Base-by-base conservation (phyloP, 495 filamentous ascomycete genomes). In the Acidomyces sp. region DNA sequence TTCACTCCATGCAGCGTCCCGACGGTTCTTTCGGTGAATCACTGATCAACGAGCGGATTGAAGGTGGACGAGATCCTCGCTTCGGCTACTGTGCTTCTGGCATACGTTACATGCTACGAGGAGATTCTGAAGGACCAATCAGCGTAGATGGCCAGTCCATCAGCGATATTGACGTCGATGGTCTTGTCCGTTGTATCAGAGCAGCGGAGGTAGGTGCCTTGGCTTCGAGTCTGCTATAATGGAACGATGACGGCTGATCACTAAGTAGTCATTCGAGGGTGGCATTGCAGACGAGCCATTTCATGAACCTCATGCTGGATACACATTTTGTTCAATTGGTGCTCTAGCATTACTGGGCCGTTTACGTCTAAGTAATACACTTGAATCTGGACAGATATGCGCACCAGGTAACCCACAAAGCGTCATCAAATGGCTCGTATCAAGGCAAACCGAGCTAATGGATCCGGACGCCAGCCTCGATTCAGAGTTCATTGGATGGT, bases 11-110 rank as follows among this genome's bases (percentile, higher is more conserved):
- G 61, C 90, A 97, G 68, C 71, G 85, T 11, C 58, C 62, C 2
- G 80, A 95, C 56, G 90, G 90, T 11, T 88, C 85, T 51, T 97
- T 97, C 61, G 92, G 88, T 2, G 86, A 97, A 57, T 67, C 78
- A 20, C 48, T 87, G 3, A 70, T 68, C 28, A 56, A 67, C 34
- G 78, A 70, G 17, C 60, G 60, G 21, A 67, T 93, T 18, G 74
- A 75, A 21, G 88, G 88, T 1, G 82, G 82, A 12, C 72, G 73
- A 32, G 90, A 97, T 58, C 74, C 85, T 63, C 64, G 92, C 30
- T 88, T 83, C 56, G 90, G 86, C 54, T 93, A 90, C 53, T 74
- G 76, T 45, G 85, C 81, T 11, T 67, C 80, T 28, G 77, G 73
- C 16, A 76, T 90, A n/a, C 67, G 90, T 24, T 94, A 80, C 72